Conservation (phyloP, 2,329 filamentous ascomycete species). For the Tolypocladium album region DNA sequence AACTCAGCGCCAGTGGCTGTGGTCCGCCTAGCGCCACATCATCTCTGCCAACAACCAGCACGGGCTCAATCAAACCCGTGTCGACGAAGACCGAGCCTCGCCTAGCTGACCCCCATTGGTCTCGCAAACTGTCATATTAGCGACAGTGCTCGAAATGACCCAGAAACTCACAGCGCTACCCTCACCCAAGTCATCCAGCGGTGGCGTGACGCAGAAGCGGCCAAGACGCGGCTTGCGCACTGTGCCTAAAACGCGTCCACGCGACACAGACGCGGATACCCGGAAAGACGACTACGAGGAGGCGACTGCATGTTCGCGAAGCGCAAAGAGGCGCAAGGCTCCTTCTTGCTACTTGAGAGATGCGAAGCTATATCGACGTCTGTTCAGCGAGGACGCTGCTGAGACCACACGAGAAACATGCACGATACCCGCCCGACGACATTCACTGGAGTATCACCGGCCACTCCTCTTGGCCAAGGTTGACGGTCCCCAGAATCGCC, state of each 20-base stretch:
- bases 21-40: not conserved
- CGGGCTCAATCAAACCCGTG: not conserved
- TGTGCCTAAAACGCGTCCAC: not conserved
- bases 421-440: slow-evolving; percentile 5
- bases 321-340: slow-evolving; percentile 5
- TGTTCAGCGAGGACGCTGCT: slow-evolving; percentile 4
- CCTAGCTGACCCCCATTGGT: not conserved
- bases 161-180: not conserved
- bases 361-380: not conserved
- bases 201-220: not conserved
- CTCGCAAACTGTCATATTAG: not conserved
- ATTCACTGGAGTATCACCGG: slow-evolving; percentile 30
- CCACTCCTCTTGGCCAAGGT: slow-evolving; percentile 34
- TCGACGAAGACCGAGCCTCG: not conserved
- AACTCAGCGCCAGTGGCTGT: not conserved
- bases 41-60: too few relatives aligned
- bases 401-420: slow-evolving; percentile 5
- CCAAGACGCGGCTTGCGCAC: not conserved
- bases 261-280: not conserved
- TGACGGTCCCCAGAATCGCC: slow-evolving; percentile 19
- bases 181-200: not conserved
- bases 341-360: not conserved
- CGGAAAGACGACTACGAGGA: not conserved
- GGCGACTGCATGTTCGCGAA: not conserved
- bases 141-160: not conserved